Evolutionary conservation across 768 basidiomycete genomes (phyloP).

Genomic region (Leccinum subgranulosum): DNA sequence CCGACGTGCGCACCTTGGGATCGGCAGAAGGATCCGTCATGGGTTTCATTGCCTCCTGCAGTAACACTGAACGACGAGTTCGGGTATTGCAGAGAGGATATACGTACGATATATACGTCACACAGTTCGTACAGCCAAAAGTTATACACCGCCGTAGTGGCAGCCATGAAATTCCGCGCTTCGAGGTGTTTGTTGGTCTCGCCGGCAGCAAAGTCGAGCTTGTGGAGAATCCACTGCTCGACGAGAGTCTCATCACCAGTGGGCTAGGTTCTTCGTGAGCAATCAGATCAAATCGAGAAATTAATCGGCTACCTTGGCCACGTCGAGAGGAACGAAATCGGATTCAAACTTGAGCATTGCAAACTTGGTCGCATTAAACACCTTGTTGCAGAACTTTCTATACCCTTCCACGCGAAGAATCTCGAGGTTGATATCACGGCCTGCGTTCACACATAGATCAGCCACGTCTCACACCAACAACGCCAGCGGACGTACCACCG

Average conservation of each 20-base stretch:
- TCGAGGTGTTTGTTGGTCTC: constrained; percentile 74
- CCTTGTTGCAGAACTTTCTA: constrained; percentile 99
- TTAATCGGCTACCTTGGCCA: constrained; percentile 53
- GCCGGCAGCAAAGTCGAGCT: constrained; percentile 76
- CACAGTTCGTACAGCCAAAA: constrained; percentile 99
- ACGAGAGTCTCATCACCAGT: constrained; percentile 89
- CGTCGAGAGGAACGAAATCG: constrained; percentile 70
- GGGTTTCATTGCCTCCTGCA: constrained; percentile 96
- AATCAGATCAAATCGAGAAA: not conserved
- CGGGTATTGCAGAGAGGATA: constrained; percentile 1
- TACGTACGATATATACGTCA: constrained; percentile 92
- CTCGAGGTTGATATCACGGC: constrained; percentile 96
- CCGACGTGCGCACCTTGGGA: constrained; percentile 63
- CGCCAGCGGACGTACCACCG: constrained; percentile 52
- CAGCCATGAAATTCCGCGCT: constrained; percentile 90
- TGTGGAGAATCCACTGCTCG: constrained; percentile 94
- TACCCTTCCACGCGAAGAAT: constrained; percentile 96
- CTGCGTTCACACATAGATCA: constrained; percentile 36
- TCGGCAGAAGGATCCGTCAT: constrained; percentile 83
- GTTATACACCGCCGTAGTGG: constrained; percentile 80
- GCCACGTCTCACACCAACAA: not conserved
- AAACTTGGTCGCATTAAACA: constrained; percentile 98
- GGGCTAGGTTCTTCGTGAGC: constrained; percentile 44
- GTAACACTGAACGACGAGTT: not conserved
- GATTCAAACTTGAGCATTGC: constrained; percentile 97